phyloP scores from a whole-genome alignment of 371 early-diverging fungal species.

The Dichotomocladium elegans region DNA sequence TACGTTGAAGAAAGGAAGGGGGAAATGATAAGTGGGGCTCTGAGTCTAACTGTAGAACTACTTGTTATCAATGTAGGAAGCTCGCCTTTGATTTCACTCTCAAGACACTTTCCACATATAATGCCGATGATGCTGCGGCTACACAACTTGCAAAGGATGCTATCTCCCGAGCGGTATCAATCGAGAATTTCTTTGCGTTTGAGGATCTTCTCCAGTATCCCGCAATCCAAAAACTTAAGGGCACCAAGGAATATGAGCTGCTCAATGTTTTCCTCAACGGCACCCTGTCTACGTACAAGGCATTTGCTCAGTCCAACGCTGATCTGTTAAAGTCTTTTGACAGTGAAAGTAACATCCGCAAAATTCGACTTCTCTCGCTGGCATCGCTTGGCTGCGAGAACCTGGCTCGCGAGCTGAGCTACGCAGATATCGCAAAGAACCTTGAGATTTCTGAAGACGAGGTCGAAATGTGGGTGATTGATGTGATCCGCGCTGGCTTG shows the following conservation, averaged over 20 bases:
- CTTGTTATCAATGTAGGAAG: conserved; percentile 25
- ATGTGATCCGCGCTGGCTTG: conserved; percentile 86
- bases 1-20: conserved; percentile 33
- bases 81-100: conserved; percentile 62
- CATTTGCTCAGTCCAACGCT: conserved; percentile 50
- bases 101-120: conserved; percentile 61
- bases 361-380: conserved; percentile 85
- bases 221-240: conserved; percentile 71
- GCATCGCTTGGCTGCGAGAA: conserved; percentile 78
- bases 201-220: conserved; percentile 71
- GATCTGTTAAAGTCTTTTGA: conserved; percentile 51
- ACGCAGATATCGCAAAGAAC: conserved; percentile 67
- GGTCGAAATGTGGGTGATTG: conserved; percentile 92
- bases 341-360: conserved; percentile 62
- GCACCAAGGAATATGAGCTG: conserved; percentile 58
- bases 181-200: conserved; percentile 76
- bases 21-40: not conserved
- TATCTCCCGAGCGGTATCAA: conserved; percentile 65
- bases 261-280: conserved; percentile 76
- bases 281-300: conserved; percentile 63
- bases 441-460: conserved; percentile 77
- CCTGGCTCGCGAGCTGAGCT: conserved; percentile 67
- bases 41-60: not conserved
- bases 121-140: conserved; percentile 19
- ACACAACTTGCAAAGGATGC: conserved; percentile 48